Evolutionary conservation across 139 green algal species (phyloP).

Genomic region (Volvox reticuliferus): DNA sequence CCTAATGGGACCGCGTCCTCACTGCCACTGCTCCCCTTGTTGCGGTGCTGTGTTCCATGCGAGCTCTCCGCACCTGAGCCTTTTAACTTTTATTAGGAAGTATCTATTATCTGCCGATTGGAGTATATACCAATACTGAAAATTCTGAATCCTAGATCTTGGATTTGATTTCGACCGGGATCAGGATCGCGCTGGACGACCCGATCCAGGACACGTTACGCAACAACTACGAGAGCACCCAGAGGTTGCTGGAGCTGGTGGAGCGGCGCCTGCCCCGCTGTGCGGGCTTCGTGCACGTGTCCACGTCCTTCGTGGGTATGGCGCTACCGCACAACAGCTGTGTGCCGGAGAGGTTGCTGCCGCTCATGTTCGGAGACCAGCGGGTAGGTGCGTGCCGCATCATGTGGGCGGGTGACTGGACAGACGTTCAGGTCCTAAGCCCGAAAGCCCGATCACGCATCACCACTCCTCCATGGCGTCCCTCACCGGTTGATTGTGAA

Average conservation of each 20-base stretch:
- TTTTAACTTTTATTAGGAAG: too few relatives aligned
- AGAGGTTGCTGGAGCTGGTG: slow-evolving; percentile 38
- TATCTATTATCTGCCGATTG: too few relatives aligned
- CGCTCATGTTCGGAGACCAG: slow-evolving; percentile 64
- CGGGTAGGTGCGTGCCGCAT: slow-evolving; percentile 46
- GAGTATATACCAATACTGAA: too few relatives aligned
- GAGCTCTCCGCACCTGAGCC: too few relatives aligned
- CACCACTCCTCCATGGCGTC: too few relatives aligned
- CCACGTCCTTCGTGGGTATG: slow-evolving; percentile 60
- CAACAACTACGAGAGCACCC: slow-evolving; percentile 64
- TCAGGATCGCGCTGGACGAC: slow-evolving; percentile 67
- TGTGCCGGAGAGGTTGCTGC: slow-evolving; percentile 61
- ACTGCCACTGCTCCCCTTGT: too few relatives aligned
- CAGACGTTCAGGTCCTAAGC: too few relatives aligned
- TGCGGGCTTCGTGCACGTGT: slow-evolving; percentile 37
- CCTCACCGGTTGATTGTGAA: too few relatives aligned
- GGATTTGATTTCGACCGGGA: background rate
- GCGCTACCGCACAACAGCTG: slow-evolving; percentile 45
- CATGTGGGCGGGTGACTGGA: too few relatives aligned
- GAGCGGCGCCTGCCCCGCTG: background rate
- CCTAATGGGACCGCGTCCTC: too few relatives aligned
- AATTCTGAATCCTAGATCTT: background rate
- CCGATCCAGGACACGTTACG: slow-evolving; percentile 63
- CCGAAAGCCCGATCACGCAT: too few relatives aligned
- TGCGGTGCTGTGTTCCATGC: too few relatives aligned